Base-by-base conservation (phyloP, 1,284 basidiomycete genomes). In the Ganoderma sinense region DNA sequence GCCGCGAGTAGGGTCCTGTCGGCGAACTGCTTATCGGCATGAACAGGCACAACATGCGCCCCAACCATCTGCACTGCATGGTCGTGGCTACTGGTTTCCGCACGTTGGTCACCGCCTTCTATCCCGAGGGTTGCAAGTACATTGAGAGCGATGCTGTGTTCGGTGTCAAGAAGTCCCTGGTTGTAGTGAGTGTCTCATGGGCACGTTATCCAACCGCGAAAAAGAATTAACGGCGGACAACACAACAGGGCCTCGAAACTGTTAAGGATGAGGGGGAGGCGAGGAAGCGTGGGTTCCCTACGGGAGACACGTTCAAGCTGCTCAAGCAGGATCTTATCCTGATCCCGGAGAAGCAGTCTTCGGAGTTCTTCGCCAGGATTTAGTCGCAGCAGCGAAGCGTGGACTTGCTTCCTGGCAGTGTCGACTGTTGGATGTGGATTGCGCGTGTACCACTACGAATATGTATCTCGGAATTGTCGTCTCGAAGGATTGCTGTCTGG, bases 21-120 rank as follows among this genome's bases (percentile, higher is more conserved):
- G 93, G 92, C 1, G 84, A 85, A 39, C 76, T 96, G 69, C 80
- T 96, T 31, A 69, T 83, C 3, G 79, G 78, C 0, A 83, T 95
- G 11, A 86, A 86, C 39, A 85, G 95, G 68, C 95, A 96, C 77
- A 89, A 91, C 74, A 89, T 90, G 84, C 87, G 95, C 29, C 94
- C 94, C 18, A 91, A 88, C 62, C 95, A 96, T 78, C 77, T 96
- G 70, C 95, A 96, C 78, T 82, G 95, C 73, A 86, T 89, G 84
- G 84, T 95, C 71, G 82, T 89, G 67, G 91, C 87, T 0, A 84
- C 88, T 7, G 94, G 94, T 33, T 95, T 86, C 78, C 90, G 90
- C 77, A 90, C 87, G 67, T 87, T 97, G 53, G 83, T 86, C 26
- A 96, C 95, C 0, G 89, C 94, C 1, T 78, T 95, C 14, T 97